These are phyloP conservation scores for Pichia sp. DNA, from an alignment of 1,139 yeast species.

Conservation along the genomic window DNA sequence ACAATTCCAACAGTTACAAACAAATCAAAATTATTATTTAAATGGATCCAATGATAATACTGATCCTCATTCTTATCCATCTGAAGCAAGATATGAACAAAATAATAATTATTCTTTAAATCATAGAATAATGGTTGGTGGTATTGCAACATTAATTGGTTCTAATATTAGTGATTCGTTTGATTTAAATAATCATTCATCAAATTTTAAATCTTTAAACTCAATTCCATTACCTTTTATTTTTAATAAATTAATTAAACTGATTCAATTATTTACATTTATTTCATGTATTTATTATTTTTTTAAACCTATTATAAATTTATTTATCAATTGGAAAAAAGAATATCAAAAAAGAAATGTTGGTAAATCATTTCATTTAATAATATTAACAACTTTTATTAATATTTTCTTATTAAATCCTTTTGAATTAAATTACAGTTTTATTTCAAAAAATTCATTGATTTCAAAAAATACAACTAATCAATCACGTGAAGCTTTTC, in stretches of 20 bases:
- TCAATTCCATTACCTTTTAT: conserved; percentile 5
- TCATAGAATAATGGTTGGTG: conserved; percentile 27
- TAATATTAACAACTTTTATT: background rate
- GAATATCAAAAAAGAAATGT: background rate
- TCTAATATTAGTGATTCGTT: conserved; percentile 19
- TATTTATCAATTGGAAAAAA: conserved; percentile 1
- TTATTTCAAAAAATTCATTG: too few species aligned
- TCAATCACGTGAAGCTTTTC: conserved; percentile 5
- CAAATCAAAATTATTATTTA: background rate
- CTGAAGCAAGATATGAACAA: conserved; percentile 8
- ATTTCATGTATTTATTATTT: conserved; percentile 12
- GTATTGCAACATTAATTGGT: conserved; percentile 29
- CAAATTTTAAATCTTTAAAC: background rate
- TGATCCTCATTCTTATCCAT: background rate
- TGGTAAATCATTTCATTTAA: background rate
- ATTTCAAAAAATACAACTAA: background rate
- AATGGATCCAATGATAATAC: background rate
- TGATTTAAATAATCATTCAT: conserved; percentile 6
- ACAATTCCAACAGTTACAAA: too few species aligned
- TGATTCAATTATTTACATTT: conserved; percentile 8
- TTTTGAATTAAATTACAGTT: too few species aligned
- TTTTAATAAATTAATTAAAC: conserved; percentile 1
- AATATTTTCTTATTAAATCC: background rate
- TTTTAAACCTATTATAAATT: conserved; percentile 5
- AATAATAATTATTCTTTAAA: conserved; percentile 8